Base-by-base conservation (phyloP, 1,139 yeast species). In the Protomyces macrosporus region DNA sequence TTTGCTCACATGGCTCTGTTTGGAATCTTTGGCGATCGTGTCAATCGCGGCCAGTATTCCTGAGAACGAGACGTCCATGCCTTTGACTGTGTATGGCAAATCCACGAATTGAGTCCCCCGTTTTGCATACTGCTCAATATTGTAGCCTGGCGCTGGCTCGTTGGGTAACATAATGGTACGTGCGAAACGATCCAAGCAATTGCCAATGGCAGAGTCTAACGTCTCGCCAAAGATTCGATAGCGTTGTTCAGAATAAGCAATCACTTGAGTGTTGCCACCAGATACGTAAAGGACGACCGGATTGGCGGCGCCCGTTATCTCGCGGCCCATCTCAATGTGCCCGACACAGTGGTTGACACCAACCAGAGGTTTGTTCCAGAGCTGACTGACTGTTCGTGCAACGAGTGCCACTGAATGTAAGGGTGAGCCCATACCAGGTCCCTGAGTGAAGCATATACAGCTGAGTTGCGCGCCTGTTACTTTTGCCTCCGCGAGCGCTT, bases 401-500 rank as follows among this genome's bases (percentile, higher is more conserved):
- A 96, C 96, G 54, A 93, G 80, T 1, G 88, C 98, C 48, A 90
- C 97, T 68, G 95, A 85, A 71, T 93, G 97, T 65, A 93, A 77
- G 0, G 98, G 99, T 0, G 98, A 98, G 2, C 98, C 99, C 98
- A 93, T 95, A 1, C 99, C 99, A 0, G 98, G 98, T 3, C 98
- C 99, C 75, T 88, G 95, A 1, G 98, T 93, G 74, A 91, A 93
- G 74, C 97, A 90, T 63, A 93, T 88, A 70, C 95, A 90, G 74
- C 91, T 97, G 35, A 93, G 75, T 60, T 90, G 95, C 1, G 72
- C 65, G 55, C 77, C 70, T 35, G 69, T 64, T n/a, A 90, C 73
- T 0, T 76, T 74, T 2, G 96, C 87, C 53, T 86, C 93, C 2
- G 73, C 73, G 62, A 93, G 73, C 0, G 98, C 88, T 48, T 72